Base-by-base conservation (phyloP, 177 flowering plant genomes). In the Vitis hybrid region DNA sequence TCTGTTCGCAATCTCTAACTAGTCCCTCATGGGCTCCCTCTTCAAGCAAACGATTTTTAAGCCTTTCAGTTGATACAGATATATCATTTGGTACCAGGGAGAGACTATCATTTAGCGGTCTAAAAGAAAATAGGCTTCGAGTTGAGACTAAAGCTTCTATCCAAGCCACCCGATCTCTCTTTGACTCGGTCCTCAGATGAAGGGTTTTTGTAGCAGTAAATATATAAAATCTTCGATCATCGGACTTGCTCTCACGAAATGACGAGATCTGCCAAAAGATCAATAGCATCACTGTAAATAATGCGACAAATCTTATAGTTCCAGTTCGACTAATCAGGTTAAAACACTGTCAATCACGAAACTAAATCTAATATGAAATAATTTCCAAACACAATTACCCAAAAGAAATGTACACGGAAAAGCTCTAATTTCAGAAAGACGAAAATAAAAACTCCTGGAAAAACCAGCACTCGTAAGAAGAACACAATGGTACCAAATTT, bases 121-220 rank as follows among this genome's bases (percentile, higher is more conserved):
- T 82, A 45, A 73, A 29, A 0, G 84, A 82, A 74, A 81, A 83
- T 10, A 84, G 76, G 73, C 75, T 80, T 59, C 89, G 76, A 10
- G 88, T 81, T 14, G 92, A 85, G 56, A 74, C 83, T 78, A 94
- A 82, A 56, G 97, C 98, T 71, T 88, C 79, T 10, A 94, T 76
- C 98, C 98, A 94, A 66, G 94, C 92, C 62, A 66, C 87, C 13
- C 98, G 79, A 66, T 94, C 98, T 58, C 79, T 78, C 71, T 74
- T 85, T n/a, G 90, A 83, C 68, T 78, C 82, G 20, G 94, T 89
- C 77, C 96, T 83, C 68, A 94, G 74, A 80, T 94, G 96, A 74
- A 94, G 93, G 7, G 98, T 90, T 79, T 94, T 94, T 22, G 94
- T 94, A 13, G 94, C 96, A 49, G 98, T 94, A 73, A 89, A 94